Evolutionary conservation across 2,329 filamentous ascomycete species (phyloP).

Genomic region (Lecanicillium sp.): DNA sequence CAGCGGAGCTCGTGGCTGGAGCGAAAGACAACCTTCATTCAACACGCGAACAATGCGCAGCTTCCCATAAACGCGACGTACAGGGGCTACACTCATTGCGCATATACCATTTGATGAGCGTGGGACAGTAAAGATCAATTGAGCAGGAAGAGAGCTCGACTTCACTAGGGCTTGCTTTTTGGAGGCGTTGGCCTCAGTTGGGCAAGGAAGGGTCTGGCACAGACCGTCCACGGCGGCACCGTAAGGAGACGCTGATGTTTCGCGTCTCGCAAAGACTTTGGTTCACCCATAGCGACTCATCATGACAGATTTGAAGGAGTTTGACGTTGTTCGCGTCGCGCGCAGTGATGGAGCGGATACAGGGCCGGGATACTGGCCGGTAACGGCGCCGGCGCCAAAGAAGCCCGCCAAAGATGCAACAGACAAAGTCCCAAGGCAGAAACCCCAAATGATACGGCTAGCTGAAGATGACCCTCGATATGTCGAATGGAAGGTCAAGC

Average conservation of each 20-base stretch:
- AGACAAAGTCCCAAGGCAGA: slow-evolving; percentile 33
- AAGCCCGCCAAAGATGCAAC: slow-evolving; percentile 30
- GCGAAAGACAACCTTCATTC: not conserved
- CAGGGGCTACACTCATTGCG: not conserved
- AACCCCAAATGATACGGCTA: slow-evolving; percentile 39
- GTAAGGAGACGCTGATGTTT: not conserved
- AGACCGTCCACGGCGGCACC: not conserved
- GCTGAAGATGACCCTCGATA: slow-evolving; percentile 38
- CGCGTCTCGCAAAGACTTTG: not conserved
- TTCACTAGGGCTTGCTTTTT: not conserved
- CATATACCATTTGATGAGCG: not conserved
- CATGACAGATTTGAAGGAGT: slow-evolving; percentile 33
- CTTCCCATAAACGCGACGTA: slow-evolving; percentile 6
- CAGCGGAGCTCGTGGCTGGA: not conserved
- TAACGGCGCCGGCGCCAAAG: slow-evolving; percentile 27
- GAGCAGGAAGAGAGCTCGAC: not conserved
- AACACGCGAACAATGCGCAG: slow-evolving; percentile 1
- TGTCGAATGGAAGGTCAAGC: slow-evolving; percentile 39
- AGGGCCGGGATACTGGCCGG: slow-evolving; percentile 40
- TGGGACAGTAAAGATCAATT: slow-evolving; percentile 5
- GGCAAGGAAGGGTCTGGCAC: not conserved
- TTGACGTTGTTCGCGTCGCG: slow-evolving; percentile 35
- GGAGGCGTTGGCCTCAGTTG: not conserved
- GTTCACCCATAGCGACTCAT: not conserved
- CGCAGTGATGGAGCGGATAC: slow-evolving; percentile 42